These are phyloP conservation scores for Postia placenta DNA, from an alignment of 768 basidiomycete species.

Conservation along the genomic window DNA sequence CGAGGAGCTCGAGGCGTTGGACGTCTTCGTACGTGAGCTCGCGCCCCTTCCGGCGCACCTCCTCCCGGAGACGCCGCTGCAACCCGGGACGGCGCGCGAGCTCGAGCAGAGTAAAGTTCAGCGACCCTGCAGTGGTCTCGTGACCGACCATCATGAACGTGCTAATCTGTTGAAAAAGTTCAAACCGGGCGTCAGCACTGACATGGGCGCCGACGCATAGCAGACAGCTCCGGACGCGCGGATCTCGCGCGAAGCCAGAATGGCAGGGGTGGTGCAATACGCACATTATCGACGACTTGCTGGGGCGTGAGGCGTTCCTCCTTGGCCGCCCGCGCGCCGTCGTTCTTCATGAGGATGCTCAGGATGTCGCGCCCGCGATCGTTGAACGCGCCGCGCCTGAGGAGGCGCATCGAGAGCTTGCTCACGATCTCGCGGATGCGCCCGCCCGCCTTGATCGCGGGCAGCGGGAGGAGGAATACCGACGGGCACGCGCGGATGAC, in stretches of 20 bases:
- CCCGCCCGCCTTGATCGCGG: slow-evolving; percentile 22
- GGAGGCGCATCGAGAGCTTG: slow-evolving; percentile 16
- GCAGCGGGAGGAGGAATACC: slow-evolving; percentile 19
- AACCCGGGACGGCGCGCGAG: slow-evolving; percentile 31
- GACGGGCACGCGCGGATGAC: slow-evolving; percentile 23
- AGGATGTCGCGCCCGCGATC: slow-evolving; percentile 17
- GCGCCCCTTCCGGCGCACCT: slow-evolving; percentile 25
- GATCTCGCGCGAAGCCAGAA: background rate
- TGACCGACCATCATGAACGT: slow-evolving; percentile 36
- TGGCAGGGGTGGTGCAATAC: too few relatives aligned
- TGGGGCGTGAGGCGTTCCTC: slow-evolving; percentile 10
- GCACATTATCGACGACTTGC: slow-evolving; percentile 20
- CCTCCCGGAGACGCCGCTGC: slow-evolving; percentile 33
- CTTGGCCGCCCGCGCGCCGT: slow-evolving; percentile 6
- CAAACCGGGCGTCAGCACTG: background rate
- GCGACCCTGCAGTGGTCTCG: slow-evolving; percentile 34
- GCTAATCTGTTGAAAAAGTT: slow-evolving; percentile 21
- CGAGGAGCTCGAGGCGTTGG: slow-evolving; percentile 32
- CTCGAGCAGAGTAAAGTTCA: slow-evolving; percentile 32
- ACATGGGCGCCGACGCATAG: too few relatives aligned
- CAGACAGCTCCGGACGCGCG: background rate
- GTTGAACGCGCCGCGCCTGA: slow-evolving; percentile 12
- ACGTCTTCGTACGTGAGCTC: slow-evolving; percentile 31
- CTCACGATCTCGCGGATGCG: slow-evolving; percentile 21
- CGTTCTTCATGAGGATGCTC: slow-evolving; percentile 16